Percentiles rank a stretch among this genome's conserved stretches.
phyloP scores from a whole-genome alignment of 2,329 filamentous ascomycete species.

The Parastagonospora avenae region DNA sequence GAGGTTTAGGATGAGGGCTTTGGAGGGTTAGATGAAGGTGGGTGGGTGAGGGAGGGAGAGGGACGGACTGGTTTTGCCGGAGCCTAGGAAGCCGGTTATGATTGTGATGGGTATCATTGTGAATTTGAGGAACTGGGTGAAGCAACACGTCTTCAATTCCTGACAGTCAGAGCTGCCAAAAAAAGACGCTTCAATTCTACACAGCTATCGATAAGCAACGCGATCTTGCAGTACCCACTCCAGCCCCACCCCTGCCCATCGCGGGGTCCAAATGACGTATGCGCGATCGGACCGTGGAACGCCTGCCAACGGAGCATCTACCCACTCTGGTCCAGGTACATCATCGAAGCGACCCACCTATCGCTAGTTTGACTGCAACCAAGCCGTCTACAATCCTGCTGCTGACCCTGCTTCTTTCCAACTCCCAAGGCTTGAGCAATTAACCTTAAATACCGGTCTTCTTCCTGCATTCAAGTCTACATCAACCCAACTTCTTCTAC shows the following conservation, averaged over 20 bases:
- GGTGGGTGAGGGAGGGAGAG: conserved; percentile 1
- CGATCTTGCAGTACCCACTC: not conserved
- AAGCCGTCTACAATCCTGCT: conserved; percentile 7
- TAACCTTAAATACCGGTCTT: conserved; percentile 18
- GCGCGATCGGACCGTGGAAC: not conserved
- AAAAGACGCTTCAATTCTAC: conserved; percentile 4
- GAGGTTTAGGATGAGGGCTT: conserved; percentile 84
- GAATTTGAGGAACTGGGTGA: not conserved
- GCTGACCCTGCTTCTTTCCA: not conserved
- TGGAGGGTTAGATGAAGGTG: conserved; percentile 17
- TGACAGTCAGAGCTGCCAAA: not conserved
- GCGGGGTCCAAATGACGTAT: conserved; percentile 15
- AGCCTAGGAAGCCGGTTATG: conserved; percentile 93
- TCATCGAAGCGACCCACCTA: conserved; percentile 1
- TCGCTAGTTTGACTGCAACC: not conserved
- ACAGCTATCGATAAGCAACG: conserved; percentile 9
- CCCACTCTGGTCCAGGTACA: conserved; percentile 10
- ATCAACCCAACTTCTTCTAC: conserved; percentile 10
- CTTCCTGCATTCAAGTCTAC: conserved; percentile 2
- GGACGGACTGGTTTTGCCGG: conserved; percentile 78
- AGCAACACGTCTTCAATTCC: not conserved
- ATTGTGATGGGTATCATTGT: conserved; percentile 81
- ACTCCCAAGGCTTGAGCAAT: conserved; percentile 1
- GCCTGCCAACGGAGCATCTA: not conserved
- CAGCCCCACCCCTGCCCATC: conserved; percentile 2